Evolutionary conservation across 2,329 filamentous ascomycete species (phyloP).

Genomic region (Albophoma yamanashiensis): DNA sequence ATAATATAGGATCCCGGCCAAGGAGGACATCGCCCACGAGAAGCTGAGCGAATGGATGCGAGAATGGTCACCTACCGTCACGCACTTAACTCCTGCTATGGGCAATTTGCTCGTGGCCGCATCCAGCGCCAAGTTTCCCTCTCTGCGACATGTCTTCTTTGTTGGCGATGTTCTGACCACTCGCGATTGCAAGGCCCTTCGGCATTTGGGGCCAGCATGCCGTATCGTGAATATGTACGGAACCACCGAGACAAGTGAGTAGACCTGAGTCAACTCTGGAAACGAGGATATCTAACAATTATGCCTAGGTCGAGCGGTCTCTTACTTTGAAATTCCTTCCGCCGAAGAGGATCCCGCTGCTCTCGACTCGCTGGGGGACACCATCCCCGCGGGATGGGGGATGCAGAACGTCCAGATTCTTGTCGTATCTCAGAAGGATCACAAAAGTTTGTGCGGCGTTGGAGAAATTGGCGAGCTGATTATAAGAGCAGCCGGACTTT

Average conservation of each 20-base stretch:
- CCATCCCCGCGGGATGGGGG: slow-evolving; percentile 72
- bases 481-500: slow-evolving; percentile 70
- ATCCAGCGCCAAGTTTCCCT: slow-evolving; percentile 57
- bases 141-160: slow-evolving; percentile 73
- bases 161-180: slow-evolving; percentile 87
- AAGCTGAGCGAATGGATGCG: slow-evolving; percentile 80
- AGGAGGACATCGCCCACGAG: slow-evolving; percentile 80
- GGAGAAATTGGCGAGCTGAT: slow-evolving; percentile 81
- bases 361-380: slow-evolving; percentile 44
- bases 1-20: slow-evolving; percentile 39
- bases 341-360: slow-evolving; percentile 39
- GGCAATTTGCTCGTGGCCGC: slow-evolving; percentile 88
- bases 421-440: slow-evolving; percentile 61
- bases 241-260: slow-evolving; percentile 65
- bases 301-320: too few species aligned
- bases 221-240: slow-evolving; percentile 81
- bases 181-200: slow-evolving; percentile 68
- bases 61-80: slow-evolving; percentile 62
- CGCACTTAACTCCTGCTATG: slow-evolving; percentile 92
- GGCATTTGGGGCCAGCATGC: slow-evolving; percentile 62
- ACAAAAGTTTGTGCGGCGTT: slow-evolving; percentile 60
- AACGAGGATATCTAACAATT: too few species aligned
- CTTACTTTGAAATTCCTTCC: too few species aligned
- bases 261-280: too few species aligned
- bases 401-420: slow-evolving; percentile 86